These are phyloP conservation scores for Russula emetica DNA, from an alignment of 768 basidiomycete species.

Conservation along the genomic window DNA sequence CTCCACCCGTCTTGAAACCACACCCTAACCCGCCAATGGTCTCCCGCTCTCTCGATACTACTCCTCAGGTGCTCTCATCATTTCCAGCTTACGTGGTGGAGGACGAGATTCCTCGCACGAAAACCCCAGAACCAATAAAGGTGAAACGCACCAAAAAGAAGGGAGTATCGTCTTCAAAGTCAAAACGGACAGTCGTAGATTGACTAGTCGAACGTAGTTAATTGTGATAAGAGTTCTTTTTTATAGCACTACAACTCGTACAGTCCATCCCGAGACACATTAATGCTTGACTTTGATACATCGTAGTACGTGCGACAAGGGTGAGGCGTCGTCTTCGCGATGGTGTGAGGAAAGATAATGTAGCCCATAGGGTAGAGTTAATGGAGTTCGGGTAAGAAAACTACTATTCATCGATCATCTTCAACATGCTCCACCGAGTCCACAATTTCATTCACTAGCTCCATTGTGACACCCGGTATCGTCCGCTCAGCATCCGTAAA, in stretches of 20 bases:
- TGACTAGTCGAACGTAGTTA: conserved; percentile 28
- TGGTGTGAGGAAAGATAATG: conserved; percentile 22
- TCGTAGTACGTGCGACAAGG: conserved; percentile 8
- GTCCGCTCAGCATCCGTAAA: conserved; percentile 93
- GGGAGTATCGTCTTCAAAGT: conserved; percentile 51
- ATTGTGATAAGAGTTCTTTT: conserved; percentile 3
- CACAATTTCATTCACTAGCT: conserved; percentile 90
- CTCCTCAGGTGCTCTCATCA: conserved; percentile 33
- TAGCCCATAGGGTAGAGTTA: conserved; percentile 11
- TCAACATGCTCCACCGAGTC: conserved; percentile 90
- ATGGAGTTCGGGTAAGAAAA: not conserved
- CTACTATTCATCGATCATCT: conserved; percentile 50
- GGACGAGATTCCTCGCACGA: conserved; percentile 46
- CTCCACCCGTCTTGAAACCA: conserved; percentile 25
- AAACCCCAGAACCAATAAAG: conserved; percentile 66
- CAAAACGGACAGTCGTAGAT: conserved; percentile 51
- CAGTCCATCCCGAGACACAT: conserved; percentile 20
- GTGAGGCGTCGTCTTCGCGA: conserved; percentile 2
- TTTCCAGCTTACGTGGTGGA: conserved; percentile 57
- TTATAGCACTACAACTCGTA: conserved; percentile 17
- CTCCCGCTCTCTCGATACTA: conserved; percentile 21
- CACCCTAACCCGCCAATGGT: conserved; percentile 28
- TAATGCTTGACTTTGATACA: conserved; percentile 23
- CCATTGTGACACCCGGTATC: conserved; percentile 91
- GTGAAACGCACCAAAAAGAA: conserved; percentile 72